A percentile compares a stretch with the other conserved stretches of the same genome.
Evolutionary conservation across 2,329 filamentous ascomycete genomes (phyloP).

Genomic region (Alternaria novae-zelandiae): DNA sequence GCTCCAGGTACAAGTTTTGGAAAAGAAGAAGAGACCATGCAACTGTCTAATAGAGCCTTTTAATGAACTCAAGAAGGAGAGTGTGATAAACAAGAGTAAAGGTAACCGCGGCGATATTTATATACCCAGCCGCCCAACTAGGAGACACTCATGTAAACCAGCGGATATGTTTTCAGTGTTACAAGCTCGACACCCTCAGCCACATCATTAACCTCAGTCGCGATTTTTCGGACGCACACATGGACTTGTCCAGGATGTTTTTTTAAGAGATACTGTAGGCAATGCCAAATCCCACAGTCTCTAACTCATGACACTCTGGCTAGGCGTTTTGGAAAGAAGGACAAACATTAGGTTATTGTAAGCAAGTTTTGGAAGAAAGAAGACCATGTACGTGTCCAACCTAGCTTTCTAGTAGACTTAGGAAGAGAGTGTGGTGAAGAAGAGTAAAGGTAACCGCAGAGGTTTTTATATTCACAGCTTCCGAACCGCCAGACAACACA

Average conservation of each 20-base stretch:
- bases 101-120: not conserved
- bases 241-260: rapidly evolving
- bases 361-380: too few species aligned
- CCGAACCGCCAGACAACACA: not conserved
- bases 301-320: not conserved
- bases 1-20: too few species aligned
- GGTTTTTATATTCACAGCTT: not conserved
- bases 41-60: too few species aligned
- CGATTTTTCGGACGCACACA: not conserved
- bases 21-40: too few species aligned
- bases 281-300: not conserved
- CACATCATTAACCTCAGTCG: not conserved
- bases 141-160: not conserved
- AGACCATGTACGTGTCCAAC: too few species aligned
- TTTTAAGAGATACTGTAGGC: not conserved
- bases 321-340: not conserved
- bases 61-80: not conserved
- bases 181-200: not conserved
- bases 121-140: not conserved
- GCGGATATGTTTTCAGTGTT: not conserved
- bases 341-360: too few species aligned
- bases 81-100: not conserved
- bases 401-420: too few species aligned
- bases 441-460: rapidly evolving
- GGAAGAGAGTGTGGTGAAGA: not conserved